Base-by-base conservation (phyloP, 768 basidiomycete genomes). In the Amylocystis lapponica region DNA sequence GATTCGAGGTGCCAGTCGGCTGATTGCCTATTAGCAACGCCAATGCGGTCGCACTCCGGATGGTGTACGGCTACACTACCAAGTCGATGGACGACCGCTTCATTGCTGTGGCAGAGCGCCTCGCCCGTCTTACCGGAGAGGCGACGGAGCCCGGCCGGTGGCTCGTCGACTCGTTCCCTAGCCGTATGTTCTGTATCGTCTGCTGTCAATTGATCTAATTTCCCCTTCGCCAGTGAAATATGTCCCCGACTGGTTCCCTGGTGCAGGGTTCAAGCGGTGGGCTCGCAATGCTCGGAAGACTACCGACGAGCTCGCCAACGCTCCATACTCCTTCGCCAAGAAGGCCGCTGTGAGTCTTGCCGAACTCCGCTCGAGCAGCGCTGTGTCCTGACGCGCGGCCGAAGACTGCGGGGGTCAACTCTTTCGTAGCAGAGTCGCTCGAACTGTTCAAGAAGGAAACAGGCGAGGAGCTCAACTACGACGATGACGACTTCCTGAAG, bases 111-210 rank as follows among this genome's bases (percentile, higher is more conserved):
- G 27, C 38, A 4, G 27, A 39, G 11, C 23, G 27, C 13, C 38
- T 39, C 11, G 20, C 38, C 4, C 21, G 21, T 16, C 14, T 23
- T 16, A 39, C 38, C 5, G 21, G n/a, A 10, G 14, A 26, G 27
- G 68, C 70, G 0, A 50, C 62, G 0, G 47, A 64, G 11, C 68
- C 68, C 2, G 74, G 71, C 5, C 45, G 59, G 16, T 75, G 66
- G 47, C 53, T 72, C 3, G 72, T 78, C 4, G 72, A 77, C 38
- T 16, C 41, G 11, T 26, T 63, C 20, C 59, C 61, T 14, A 21
- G 36, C 10, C 42, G 46, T 47, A 25, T 19, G 46, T 34, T 11
- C 5, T 14, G 1, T 11, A 4, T 27, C 27, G 11, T 7, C 21
- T 3, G 2, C 21, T 14, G 4, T n/a, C 14, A 26, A 11, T 7